Conservation (phyloP, 2,329 filamentous ascomycete species). For the Metarhizium album region DNA sequence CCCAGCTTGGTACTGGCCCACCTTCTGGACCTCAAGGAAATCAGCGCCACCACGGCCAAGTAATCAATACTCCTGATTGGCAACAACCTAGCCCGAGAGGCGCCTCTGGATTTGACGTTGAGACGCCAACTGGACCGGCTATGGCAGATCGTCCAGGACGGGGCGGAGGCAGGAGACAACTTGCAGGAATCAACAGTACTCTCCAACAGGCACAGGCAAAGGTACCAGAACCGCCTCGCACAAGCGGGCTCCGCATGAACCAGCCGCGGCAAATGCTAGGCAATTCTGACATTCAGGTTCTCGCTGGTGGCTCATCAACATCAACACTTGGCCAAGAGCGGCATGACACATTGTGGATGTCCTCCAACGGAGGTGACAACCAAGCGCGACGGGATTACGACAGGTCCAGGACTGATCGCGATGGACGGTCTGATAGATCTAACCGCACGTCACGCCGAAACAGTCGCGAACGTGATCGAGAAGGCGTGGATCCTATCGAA, state of each 20-base stretch:
- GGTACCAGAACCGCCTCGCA: slow-evolving; percentile 25
- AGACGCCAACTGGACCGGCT: slow-evolving; percentile 25
- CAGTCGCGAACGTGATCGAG: slow-evolving; percentile 40
- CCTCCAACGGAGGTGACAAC: slow-evolving; percentile 21
- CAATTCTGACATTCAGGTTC: slow-evolving; percentile 45
- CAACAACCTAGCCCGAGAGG: slow-evolving; percentile 12
- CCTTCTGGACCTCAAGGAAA: slow-evolving; percentile 19
- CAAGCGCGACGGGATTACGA: slow-evolving; percentile 28
- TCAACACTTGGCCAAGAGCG: slow-evolving; percentile 39
- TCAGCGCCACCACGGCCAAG: slow-evolving; percentile 17
- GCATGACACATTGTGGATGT: slow-evolving; percentile 28
- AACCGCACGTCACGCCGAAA: slow-evolving; percentile 32
- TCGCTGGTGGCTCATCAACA: slow-evolving; percentile 42
- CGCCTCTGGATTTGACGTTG: slow-evolving; percentile 16
- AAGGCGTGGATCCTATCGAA: slow-evolving; percentile 33
- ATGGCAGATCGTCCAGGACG: slow-evolving; percentile 24
- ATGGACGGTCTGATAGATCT: slow-evolving; percentile 29
- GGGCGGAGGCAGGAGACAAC: slow-evolving; percentile 38
- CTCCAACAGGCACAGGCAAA: slow-evolving; percentile 40
- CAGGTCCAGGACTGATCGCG: slow-evolving; percentile 31
- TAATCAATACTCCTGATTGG: slow-evolving; percentile 22
- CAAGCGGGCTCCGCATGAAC: slow-evolving; percentile 21
- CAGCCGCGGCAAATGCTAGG: slow-evolving; percentile 33
- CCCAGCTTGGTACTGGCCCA: slow-evolving; percentile 30
- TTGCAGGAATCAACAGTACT: slow-evolving; percentile 49